These are phyloP conservation scores for Thelephora terrestris DNA, from an alignment of 1,284 basidiomycete species.

Conservation along the genomic window DNA sequence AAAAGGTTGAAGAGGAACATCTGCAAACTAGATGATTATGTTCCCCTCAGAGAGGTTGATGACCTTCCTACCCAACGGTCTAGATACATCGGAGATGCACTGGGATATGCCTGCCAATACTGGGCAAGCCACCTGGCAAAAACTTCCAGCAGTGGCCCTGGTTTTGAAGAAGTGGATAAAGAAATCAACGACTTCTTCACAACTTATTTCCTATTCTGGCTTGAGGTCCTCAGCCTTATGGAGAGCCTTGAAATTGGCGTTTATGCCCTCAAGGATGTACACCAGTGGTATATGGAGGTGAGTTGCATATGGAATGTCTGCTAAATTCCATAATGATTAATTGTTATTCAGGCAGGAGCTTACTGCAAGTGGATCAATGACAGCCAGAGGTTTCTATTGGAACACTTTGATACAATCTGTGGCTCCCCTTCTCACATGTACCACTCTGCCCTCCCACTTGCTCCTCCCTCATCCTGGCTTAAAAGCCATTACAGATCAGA, in stretches of 20 bases:
- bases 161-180: neutral
- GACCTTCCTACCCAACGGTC: neutral
- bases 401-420: neutral
- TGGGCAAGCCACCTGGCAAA: neutral
- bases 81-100: neutral
- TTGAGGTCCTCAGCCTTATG: too few species aligned
- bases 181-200: neutral
- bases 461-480: neutral
- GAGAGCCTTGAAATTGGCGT: neutral
- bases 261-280: neutral
- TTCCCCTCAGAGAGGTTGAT: neutral
- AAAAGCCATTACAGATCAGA: too few species aligned
- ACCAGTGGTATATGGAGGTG: neutral
- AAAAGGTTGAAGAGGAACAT: neutral
- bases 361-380: too few species aligned
- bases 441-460: neutral
- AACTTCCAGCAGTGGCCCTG: neutral
- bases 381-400: neutral
- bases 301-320: neutral
- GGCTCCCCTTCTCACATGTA: neutral
- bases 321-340: neutral
- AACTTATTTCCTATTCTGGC: neutral
- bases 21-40: neutral
- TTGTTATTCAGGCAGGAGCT: neutral
- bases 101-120: neutral